A percentile compares a stretch with the other conserved stretches of the same genome.
phyloP scores from a whole-genome alignment of 2,329 filamentous ascomycete species.

The Seiridium cupressi region DNA sequence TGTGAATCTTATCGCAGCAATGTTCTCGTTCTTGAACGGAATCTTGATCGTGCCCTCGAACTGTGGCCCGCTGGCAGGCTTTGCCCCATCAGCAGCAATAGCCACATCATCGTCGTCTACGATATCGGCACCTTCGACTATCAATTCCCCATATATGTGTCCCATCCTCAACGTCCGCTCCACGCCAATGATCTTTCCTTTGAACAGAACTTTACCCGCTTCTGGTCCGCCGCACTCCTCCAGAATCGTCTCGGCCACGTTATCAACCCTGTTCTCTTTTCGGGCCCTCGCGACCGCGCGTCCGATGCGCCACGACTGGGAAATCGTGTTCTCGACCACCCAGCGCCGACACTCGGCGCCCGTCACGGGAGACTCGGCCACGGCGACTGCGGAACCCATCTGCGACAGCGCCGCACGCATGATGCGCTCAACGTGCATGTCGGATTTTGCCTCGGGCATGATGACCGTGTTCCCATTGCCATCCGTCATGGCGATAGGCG shows the following conservation, averaged over 20 bases:
- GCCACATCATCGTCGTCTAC: constrained; percentile 23
- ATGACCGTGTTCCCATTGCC: constrained; percentile 37
- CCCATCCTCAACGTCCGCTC: constrained; percentile 55
- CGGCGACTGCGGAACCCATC: constrained; percentile 53
- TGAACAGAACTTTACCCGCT: constrained; percentile 57
- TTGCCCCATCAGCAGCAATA: background rate
- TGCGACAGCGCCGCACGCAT: constrained; percentile 50
- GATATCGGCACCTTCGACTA: constrained; percentile 48
- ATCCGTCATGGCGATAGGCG: constrained; percentile 46
- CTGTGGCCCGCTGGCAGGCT: constrained; percentile 14
- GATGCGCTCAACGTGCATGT: constrained; percentile 45
- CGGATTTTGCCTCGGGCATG: constrained; percentile 47
- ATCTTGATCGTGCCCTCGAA: constrained; percentile 56
- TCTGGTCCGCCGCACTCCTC: constrained; percentile 53
- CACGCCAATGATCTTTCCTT: constrained; percentile 62
- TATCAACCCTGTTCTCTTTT: constrained; percentile 46
- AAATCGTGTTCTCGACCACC: constrained; percentile 51
- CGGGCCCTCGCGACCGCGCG: constrained; percentile 54
- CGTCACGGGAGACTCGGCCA: constrained; percentile 46
- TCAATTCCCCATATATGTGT: constrained; percentile 58
- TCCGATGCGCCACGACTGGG: constrained; percentile 58
- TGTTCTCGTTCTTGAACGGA: constrained; percentile 74
- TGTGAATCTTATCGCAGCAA: constrained; percentile 48
- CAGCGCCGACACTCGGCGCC: constrained; percentile 48
- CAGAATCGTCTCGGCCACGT: constrained; percentile 57